phyloP scores from a whole-genome alignment of 2,329 filamentous ascomycete genomes.

The Monosporascus sp. region DNA sequence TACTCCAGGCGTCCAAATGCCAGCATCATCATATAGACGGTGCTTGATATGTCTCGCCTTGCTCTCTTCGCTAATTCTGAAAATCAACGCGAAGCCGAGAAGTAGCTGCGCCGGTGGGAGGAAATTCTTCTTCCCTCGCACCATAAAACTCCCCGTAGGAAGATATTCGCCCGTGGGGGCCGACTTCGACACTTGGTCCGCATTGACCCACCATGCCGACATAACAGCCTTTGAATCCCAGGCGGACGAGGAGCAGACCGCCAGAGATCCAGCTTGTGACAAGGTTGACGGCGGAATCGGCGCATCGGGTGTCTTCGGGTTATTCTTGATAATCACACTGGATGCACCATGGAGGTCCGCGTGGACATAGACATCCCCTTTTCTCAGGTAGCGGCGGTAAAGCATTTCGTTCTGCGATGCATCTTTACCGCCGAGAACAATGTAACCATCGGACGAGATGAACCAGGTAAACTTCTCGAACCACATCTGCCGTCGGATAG shows the following conservation, averaged over 20 bases:
- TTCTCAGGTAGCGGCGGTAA: constrained; percentile 80
- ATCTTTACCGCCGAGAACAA: constrained; percentile 86
- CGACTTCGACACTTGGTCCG: constrained; percentile 85
- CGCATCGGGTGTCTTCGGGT: constrained; percentile 67
- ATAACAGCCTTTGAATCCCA: constrained; percentile 97
- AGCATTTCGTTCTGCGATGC: constrained; percentile 84
- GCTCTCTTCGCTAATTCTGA: constrained; percentile 84
- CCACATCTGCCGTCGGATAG: constrained; percentile 81
- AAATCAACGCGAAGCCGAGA: constrained; percentile 82
- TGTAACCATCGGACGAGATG: constrained; percentile 89
- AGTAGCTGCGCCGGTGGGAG: constrained; percentile 82
- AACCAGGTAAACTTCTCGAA: constrained; percentile 98
- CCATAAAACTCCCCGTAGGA: constrained; percentile 69
- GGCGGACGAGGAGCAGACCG: constrained; percentile 78
- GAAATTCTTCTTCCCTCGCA: constrained; percentile 85
- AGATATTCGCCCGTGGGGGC: constrained; percentile 76
- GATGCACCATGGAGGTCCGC: constrained; percentile 82
- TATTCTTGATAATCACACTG: constrained; percentile 88
- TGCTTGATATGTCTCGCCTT: constrained; percentile 76
- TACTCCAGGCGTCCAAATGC: not conserved
- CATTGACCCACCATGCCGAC: constrained; percentile 92
- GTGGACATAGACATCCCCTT: constrained; percentile 88
- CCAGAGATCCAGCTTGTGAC: constrained; percentile 80
- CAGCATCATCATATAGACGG: constrained; percentile 36
- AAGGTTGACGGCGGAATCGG: constrained; percentile 89